Percentiles rank a stretch among this genome's conserved stretches.
Conservation (phyloP, 2,329 filamentous ascomycete species). For the Xylaria sp. region DNA sequence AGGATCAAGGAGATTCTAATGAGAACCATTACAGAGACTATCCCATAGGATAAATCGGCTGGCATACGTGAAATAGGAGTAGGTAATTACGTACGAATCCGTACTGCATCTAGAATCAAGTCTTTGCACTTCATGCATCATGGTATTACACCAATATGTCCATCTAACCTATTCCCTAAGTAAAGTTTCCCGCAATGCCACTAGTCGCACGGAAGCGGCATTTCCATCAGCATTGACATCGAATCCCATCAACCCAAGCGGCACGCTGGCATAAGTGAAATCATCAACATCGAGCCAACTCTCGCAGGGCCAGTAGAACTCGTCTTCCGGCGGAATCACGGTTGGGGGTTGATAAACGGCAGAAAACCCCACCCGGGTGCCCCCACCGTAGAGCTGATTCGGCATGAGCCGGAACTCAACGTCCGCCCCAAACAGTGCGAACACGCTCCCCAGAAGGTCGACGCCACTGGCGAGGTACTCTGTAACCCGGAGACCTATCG, state of each 20-base stretch:
- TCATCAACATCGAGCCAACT: slow-evolving; percentile 30
- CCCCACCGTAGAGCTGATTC: slow-evolving; percentile 21
- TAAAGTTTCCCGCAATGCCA: slow-evolving; percentile 20
- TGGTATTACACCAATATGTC: slow-evolving; percentile 19
- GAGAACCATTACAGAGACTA: no score
- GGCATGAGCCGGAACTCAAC: slow-evolving; percentile 26
- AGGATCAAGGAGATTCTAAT: neutral
- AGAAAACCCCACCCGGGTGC: slow-evolving; percentile 14
- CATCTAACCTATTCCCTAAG: neutral
- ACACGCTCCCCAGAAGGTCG: slow-evolving; percentile 24
- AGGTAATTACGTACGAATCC: neutral
- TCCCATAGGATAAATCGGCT: no score
- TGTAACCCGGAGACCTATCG: slow-evolving; percentile 16
- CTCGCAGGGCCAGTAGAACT: slow-evolving; percentile 32
- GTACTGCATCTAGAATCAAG: neutral
- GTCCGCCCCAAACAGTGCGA: slow-evolving; percentile 23
- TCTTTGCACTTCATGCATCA: neutral
- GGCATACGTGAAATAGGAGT: no score
- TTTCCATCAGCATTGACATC: slow-evolving; percentile 19
- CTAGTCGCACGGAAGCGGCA: slow-evolving; percentile 15
- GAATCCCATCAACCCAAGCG: slow-evolving; percentile 27
- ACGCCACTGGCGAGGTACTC: slow-evolving; percentile 23
- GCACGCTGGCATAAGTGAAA: slow-evolving; percentile 28
- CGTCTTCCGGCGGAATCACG: slow-evolving; percentile 19
- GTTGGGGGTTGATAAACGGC: slow-evolving; percentile 26